Base-by-base conservation (phyloP, 768 basidiomycete species). In the Calocera viscosa region DNA sequence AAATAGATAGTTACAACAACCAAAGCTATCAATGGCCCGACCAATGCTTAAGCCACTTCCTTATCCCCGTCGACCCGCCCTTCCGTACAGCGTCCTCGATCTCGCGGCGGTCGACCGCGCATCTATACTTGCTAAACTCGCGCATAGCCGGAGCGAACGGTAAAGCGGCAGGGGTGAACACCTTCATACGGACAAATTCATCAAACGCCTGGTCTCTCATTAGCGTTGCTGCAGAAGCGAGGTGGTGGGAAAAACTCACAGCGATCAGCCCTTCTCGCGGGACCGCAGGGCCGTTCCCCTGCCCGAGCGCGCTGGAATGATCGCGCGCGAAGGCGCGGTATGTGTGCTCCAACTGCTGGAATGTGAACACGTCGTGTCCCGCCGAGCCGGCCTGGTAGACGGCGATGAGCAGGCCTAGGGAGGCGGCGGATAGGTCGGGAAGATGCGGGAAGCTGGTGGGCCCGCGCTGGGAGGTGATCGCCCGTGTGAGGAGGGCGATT, bases 191-290 rank as follows among this genome's bases (percentile, higher is more conserved):
- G 16, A 86, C 75, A 40, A 97, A 80, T 17, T 80, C 77, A 72
- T 94, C 89, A 72, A 90, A 96, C 11, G 86, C 86, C 94, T 96
- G 69, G 22, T 80, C 80, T 22, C 86, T 79, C 86, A 89, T 90
- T 1, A 89, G 86, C 67, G 34, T 74, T 82, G 47, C 73, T 73
- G 10, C 64, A 74, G 90, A 87, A 69, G 85, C 84, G 47, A 90
- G 74, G 64, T 87, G 85, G 22, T 92, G 83, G 0, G 91, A 90
- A 0, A n/a, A 89, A 89, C 86, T 83, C 11, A 81, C 80, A 5
- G 89, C 88, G 24, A 85, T 80, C 24, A 87, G 84, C 22, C 89
- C 82, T 75, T 90, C 88, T 68, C 65, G 76, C 65, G 3, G 75
- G 69, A 14, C 66, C 70, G 2, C 72, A 64, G 11, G 74, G 69